Conservation (phyloP, 495 filamentous ascomycete genomes). For the Antarctomyces pellizariae region DNA sequence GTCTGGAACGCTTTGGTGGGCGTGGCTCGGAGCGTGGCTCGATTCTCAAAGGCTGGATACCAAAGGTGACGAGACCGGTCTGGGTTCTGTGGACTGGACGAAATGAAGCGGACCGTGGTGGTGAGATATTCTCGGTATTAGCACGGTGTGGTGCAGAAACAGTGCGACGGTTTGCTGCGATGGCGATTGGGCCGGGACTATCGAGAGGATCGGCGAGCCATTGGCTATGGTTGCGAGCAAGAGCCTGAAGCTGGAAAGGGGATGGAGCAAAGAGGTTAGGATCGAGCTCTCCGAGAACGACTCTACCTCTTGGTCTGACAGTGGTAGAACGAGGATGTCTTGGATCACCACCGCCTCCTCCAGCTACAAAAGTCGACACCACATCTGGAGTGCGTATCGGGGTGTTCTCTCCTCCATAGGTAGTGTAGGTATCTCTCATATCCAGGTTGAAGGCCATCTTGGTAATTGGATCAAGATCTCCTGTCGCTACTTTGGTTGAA, state of each 20-base stretch:
- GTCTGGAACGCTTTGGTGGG: slow-evolving; percentile 34
- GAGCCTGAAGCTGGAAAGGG: slow-evolving; percentile 36
- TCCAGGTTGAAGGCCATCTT: slow-evolving; percentile 39
- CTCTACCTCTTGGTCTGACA: too few species aligned
- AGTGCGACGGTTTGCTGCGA: slow-evolving; percentile 6
- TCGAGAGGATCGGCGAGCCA: slow-evolving; percentile 27
- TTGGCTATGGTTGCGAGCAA: slow-evolving; percentile 26
- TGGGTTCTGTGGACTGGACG: too few species aligned
- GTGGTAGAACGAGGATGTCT: slow-evolving; percentile 51
- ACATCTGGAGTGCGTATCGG: slow-evolving; percentile 10
- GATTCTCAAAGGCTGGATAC: too few species aligned
- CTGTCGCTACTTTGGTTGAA: slow-evolving; percentile 54
- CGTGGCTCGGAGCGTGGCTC: slow-evolving; percentile 20
- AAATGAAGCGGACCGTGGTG: too few species aligned
- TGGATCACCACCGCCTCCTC: slow-evolving; percentile 47
- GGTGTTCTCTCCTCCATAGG: slow-evolving; percentile 16
- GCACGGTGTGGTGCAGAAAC: slow-evolving; percentile 17
- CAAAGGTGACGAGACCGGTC: too few species aligned
- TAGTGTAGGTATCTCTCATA: slow-evolving; percentile 17
- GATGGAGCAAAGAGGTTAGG: slow-evolving; percentile 61
- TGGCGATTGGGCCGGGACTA: too few species aligned
- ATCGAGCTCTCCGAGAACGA: slow-evolving; percentile 67
- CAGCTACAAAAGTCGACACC: slow-evolving; percentile 24
- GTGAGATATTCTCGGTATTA: slow-evolving; percentile 1
- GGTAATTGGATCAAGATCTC: slow-evolving; percentile 76